Base-by-base conservation (phyloP, 371 early-diverging fungal species). In the Mucor ambiguus region DNA sequence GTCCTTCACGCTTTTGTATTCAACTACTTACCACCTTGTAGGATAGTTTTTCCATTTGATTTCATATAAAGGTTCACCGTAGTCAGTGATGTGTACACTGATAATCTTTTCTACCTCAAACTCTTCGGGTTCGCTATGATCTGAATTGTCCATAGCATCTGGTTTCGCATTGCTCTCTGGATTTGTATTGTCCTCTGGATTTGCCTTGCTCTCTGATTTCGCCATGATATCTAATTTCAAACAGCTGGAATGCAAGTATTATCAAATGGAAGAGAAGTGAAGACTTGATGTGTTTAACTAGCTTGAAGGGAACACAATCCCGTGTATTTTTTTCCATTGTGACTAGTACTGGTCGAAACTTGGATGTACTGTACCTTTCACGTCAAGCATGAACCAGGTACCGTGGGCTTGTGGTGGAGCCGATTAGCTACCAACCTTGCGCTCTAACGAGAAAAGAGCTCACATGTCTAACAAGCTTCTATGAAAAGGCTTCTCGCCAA, bases 1-100 rank as follows among this genome's bases (percentile, higher is more conserved):
- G n/a, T 0, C 22, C 22, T 46, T 46, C 46, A 46, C 46, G 46
- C 46, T 46, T 46, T 9, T 22, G 1, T 22, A 20, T 22, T 9
- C 14, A 30, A 56, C 11, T 20, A 66, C 55, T 49, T 63, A 73
- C 73, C 48, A 69, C 69, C 20, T 24, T 32, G 44, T n/a, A 61
- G 52, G 61, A 57, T 69, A 73, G 32, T 52, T 58, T 37, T 73
- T 73, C 73, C 73, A 73, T 46, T 73, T 73, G 24, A 73, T 73
- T 26, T 52, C 41, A 56, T 56, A 66, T 57, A 60, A 43, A 1
- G 37, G n/a, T 11, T 29, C 26, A 43, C 66, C 61, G 16, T 20
- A 22, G 3, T 66, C 64, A 2, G 44, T 38, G 4, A 55, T 14
- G 22, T 22, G 7, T 60, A 67, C 58, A 14, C 63, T 56, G 7